Percentiles rank a stretch among this genome's conserved stretches.
Evolutionary conservation across 345 rosid species (phyloP).

Genomic region (Dovyalis caffra): DNA sequence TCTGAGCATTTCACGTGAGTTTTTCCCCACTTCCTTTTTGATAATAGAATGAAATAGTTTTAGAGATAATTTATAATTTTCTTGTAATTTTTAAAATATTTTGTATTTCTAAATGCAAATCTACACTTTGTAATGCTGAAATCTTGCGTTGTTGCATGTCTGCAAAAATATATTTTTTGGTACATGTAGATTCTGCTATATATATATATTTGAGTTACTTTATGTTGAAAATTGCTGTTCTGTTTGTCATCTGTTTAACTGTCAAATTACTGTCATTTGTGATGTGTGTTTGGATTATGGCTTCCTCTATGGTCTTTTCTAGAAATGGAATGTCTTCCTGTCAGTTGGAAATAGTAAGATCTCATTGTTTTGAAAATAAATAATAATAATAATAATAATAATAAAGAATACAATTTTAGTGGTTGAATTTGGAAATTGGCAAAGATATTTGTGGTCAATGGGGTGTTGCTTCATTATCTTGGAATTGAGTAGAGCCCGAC

Average conservation of each 20-base stretch:
- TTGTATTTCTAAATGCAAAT: not conserved
- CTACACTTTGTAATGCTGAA: not conserved
- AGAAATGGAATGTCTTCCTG: not conserved
- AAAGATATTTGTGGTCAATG: not conserved
- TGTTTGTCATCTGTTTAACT: not conserved
- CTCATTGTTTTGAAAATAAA: not conserved
- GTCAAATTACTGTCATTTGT: not conserved
- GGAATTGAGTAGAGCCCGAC: not conserved
- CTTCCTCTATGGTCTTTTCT: not conserved
- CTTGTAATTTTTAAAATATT: not conserved
- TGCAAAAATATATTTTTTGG: too few relatives aligned
- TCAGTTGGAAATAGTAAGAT: not conserved
- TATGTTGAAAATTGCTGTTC: not conserved
- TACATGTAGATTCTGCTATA: not conserved
- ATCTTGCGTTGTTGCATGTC: too few relatives aligned
- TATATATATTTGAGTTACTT: too few relatives aligned
- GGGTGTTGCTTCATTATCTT: not conserved
- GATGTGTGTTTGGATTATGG: not conserved
- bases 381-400: too few relatives aligned
- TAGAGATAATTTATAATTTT: not conserved
- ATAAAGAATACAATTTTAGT: not conserved
- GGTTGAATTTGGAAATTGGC: not conserved
- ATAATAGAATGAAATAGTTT: not conserved
- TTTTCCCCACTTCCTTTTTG: not conserved
- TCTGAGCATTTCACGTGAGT: conserved; percentile 97